Evolutionary conservation across 106 monocot genomes (phyloP).

Genomic region (Alisma plantagoaquatica): DNA sequence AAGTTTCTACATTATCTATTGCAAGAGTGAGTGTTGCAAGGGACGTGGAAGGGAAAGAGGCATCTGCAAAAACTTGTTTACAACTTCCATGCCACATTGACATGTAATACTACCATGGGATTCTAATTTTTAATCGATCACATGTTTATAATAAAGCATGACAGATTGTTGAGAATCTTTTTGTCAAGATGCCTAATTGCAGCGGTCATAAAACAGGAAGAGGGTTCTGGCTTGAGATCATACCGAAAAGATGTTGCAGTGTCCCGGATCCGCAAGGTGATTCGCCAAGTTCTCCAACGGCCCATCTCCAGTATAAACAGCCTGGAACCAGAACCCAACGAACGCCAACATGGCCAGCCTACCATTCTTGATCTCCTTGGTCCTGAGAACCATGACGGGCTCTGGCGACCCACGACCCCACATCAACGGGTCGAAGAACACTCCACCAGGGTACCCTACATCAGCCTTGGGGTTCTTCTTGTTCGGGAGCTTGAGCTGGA

Average conservation of each 20-base stretch:
- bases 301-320: constrained; percentile 54
- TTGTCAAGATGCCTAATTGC: no score
- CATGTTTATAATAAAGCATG: no score
- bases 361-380: constrained; percentile 96
- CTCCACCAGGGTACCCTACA: constrained; percentile 75
- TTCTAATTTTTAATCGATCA: no score
- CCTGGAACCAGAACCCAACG: constrained; percentile 71
- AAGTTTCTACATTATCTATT: no score
- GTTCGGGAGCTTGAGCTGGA: constrained; percentile 61
- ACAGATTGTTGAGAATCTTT: no score
- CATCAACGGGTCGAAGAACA: constrained; percentile 72
- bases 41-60: no score
- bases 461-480: constrained; percentile 54
- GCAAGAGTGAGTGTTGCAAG: no score
- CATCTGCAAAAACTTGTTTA: no score
- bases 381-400: constrained; percentile 74
- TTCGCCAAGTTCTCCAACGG: constrained; percentile 64
- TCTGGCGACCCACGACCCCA: constrained; percentile 79
- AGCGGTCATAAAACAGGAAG: no score
- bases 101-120: no score
- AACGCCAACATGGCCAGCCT: constrained; percentile 84
- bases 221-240: not conserved
- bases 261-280: constrained; percentile 81
- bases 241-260: constrained; percentile 81
- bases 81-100: no score